Evolutionary conservation across 768 basidiomycete species (phyloP).

Genomic region (Porphyrellus cyaneotinctus): DNA sequence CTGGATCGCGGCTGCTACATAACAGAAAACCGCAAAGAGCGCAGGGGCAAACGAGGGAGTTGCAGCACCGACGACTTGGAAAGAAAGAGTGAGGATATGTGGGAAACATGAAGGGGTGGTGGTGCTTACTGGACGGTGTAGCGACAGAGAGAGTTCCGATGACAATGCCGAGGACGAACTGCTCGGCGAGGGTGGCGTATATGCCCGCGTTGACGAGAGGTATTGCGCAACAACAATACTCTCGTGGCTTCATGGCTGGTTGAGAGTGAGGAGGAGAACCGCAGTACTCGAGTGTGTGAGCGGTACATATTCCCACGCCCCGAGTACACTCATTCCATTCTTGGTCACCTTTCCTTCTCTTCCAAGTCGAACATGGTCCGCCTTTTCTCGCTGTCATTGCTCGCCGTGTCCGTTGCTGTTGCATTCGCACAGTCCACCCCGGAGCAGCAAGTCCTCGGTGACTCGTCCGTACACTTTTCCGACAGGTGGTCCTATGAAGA

Average conservation of each 20-base stretch:
- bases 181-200: constrained; percentile 74
- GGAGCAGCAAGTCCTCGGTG: constrained; percentile 32
- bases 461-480: constrained; percentile 30
- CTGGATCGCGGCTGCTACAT: constrained; percentile 73
- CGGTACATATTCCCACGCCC: constrained; percentile 20
- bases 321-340: no score
- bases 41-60: constrained; percentile 73
- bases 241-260: constrained; percentile 62
- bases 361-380: constrained; percentile 28
- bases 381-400: constrained; percentile 23
- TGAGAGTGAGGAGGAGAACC: not conserved
- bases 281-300: not conserved
- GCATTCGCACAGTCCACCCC: constrained; percentile 21
- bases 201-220: constrained; percentile 89
- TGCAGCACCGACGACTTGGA: constrained; percentile 77
- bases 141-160: constrained; percentile 72
- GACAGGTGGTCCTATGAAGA: constrained; percentile 62
- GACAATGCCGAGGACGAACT: constrained; percentile 61
- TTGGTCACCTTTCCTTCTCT: constrained; percentile 20
- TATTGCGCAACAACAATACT: constrained; percentile 92
- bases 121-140: constrained; percentile 68
- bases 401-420: constrained; percentile 25
- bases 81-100: constrained; percentile 10
- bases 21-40: constrained; percentile 74
- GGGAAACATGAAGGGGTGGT: not conserved